Base-by-base conservation (phyloP, 139 green algal genomes). In the Volvox africanus region DNA sequence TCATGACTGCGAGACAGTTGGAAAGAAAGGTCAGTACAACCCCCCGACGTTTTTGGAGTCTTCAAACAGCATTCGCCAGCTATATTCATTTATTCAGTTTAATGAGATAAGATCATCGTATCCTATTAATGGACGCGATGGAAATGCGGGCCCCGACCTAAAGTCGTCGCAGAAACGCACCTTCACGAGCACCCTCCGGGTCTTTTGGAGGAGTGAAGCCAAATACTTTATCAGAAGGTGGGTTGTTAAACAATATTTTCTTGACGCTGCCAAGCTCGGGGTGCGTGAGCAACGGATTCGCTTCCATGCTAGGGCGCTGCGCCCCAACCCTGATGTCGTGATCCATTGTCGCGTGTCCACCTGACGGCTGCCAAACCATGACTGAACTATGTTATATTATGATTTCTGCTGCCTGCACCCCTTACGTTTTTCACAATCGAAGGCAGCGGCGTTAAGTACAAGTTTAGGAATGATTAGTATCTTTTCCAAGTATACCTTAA, bases 121-220 rank as follows among this genome's bases (percentile, higher is more conserved):
- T 55, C 5, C 5, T 55, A 55, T 26, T 26, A 3, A 28, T 32
- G 14, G 67, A 28, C 14, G 67, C 67, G 24, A 24, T 75, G 3
- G 67, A 12, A 75, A 32, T 26, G 22, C 22, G 24, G 24, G 9
- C 22, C 24, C 67, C 67, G 24, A 79, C 26, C 71, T 30, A 30
- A 6, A 18, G 71, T 1, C 21, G 71, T 32, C 71, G 22, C 2
- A 79, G 75, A 81, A 81, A 33, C 82, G 33, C 37, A 93, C 86
- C 86, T 80, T 93, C 91, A 16, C 91, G 86, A 1, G 91, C 91
- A 22, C 86, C 78, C 86, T 93, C 91, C n/a, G 86, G 80, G 80
- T 93, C 91, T 55, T 75, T 62, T 1, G 91, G 55, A 1, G 86
- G 67, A 13, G 80, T 81, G 69, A 87, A 93, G 9, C 91, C 91